These are phyloP conservation scores for Striga hermonthica DNA, from an alignment of 305 asterid species.

Conservation along the genomic window DNA sequence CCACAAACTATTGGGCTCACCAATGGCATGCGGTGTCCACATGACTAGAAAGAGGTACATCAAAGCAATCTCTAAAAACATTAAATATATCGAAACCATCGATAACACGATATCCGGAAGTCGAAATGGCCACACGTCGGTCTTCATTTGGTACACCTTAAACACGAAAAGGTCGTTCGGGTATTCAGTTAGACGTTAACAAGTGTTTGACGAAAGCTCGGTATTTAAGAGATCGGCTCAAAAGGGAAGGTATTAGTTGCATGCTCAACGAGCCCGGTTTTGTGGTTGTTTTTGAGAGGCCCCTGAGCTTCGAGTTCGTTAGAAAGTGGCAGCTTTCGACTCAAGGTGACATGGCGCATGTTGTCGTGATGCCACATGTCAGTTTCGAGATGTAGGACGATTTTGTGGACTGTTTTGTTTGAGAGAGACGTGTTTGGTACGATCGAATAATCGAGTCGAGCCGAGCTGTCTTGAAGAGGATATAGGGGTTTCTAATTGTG, in stretches of 20 bases:
- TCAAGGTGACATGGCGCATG: conserved; percentile 81
- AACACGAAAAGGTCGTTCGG: conserved; percentile 82
- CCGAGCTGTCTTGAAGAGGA: conserved; percentile 80
- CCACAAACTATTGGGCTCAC: conserved; percentile 92
- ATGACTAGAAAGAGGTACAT: conserved; percentile 65
- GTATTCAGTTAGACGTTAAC: conserved; percentile 87
- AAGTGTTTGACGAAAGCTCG: conserved; percentile 85
- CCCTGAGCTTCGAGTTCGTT: conserved; percentile 70
- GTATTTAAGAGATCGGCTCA: conserved; percentile 66
- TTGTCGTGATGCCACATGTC: conserved; percentile 70
- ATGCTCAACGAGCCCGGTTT: conserved; percentile 91
- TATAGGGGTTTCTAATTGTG: conserved; percentile 60
- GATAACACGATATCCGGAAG: conserved; percentile 95
- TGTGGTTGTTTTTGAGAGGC: conserved; percentile 87
- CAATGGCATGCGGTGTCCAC: conserved; percentile 95
- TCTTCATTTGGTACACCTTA: conserved; percentile 89
- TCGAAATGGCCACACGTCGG: conserved; percentile 92
- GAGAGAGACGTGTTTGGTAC: conserved; percentile 66
- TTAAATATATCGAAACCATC: conserved; percentile 87
- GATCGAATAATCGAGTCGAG: conserved; percentile 34
- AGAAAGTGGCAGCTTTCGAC: conserved; percentile 93
- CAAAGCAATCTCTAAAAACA: conserved; percentile 64
- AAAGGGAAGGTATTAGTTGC: conserved; percentile 64
- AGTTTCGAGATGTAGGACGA: conserved; percentile 60
- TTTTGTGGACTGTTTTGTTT: conserved; percentile 55